Percentiles rank a stretch among this genome's conserved stretches.
Conservation (phyloP, 108 stramenopile species). For the Pseudonitzschia multiseries region DNA sequence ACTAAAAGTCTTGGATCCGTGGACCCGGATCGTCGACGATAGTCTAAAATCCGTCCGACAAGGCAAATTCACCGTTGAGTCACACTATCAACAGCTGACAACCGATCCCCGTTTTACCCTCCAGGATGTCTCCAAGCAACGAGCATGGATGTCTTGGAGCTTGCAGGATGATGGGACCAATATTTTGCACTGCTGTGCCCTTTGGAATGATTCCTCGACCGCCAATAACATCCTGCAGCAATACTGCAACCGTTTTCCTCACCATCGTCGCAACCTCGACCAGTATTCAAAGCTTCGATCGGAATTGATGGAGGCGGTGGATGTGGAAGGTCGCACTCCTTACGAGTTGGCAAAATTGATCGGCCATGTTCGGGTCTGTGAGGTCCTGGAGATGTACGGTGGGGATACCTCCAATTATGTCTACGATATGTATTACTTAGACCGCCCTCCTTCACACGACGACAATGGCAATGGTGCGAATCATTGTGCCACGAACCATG, state of each 20-base stretch:
- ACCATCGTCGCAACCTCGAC: not conserved
- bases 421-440: conserved; percentile 46
- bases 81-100: conserved; percentile 38
- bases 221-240: conserved; percentile 34
- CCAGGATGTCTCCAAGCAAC: not conserved
- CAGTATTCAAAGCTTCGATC: not conserved
- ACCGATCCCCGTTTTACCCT: conserved; percentile 27
- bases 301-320: conserved; percentile 23
- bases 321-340: conserved; percentile 46
- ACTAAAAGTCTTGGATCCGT: conserved; percentile 42
- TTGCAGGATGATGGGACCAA: conserved; percentile 21
- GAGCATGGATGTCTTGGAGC: conserved; percentile 35
- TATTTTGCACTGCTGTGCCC: conserved; percentile 45
- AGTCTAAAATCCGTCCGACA: conserved; percentile 34
- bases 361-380: conserved; percentile 38
- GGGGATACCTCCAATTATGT: conserved; percentile 44
- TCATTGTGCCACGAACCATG: not conserved
- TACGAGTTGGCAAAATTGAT: conserved; percentile 47
- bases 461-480: not conserved
- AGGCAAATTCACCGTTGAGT: conserved; percentile 18
- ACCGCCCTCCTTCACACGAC: not conserved
- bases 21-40: conserved; percentile 46
- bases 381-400: conserved; percentile 48
- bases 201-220: conserved; percentile 47
- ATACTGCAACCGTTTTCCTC: not conserved